A percentile compares a stretch with the other conserved stretches of the same genome.
Conservation (phyloP, 257 asterid species). For the Solanum sparsipilum region DNA sequence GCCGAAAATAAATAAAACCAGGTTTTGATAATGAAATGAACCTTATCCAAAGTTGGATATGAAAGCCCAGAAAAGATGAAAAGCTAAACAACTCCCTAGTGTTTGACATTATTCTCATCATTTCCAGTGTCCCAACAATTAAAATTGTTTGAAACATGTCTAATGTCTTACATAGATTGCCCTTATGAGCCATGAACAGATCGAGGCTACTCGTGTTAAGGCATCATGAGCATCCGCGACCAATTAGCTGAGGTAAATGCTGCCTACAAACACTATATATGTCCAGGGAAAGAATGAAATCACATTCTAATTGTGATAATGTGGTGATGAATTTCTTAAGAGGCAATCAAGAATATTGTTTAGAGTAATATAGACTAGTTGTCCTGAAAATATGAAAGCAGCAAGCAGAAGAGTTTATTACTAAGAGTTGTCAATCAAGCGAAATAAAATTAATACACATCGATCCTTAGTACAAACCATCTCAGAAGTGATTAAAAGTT, state of each 20-base stretch:
- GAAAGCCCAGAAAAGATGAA: neutral
- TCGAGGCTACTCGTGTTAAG: neutral
- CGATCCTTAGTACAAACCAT: neutral
- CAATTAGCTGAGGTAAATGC: neutral
- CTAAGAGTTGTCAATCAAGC: neutral
- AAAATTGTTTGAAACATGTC: neutral
- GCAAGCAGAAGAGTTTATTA: neutral
- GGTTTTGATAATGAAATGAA: neutral
- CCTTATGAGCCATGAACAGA: conserved; percentile 14
- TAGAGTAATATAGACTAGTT: neutral
- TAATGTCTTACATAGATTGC: neutral
- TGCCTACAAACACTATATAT: neutral
- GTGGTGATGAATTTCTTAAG: neutral
- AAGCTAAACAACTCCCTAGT: neutral
- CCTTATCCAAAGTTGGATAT: neutral
- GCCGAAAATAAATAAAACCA: neutral
- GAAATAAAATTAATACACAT: neutral
- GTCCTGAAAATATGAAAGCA: neutral
- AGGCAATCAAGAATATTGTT: neutral
- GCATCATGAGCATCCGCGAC: neutral
- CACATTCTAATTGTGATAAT: conserved; percentile 15
- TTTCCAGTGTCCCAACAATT: neutral
- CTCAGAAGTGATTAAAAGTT: neutral
- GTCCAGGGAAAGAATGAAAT: neutral
- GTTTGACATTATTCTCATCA: neutral